Conservation (phyloP, 768 basidiomycete species). For the Dacryopinax primogenitus region DNA sequence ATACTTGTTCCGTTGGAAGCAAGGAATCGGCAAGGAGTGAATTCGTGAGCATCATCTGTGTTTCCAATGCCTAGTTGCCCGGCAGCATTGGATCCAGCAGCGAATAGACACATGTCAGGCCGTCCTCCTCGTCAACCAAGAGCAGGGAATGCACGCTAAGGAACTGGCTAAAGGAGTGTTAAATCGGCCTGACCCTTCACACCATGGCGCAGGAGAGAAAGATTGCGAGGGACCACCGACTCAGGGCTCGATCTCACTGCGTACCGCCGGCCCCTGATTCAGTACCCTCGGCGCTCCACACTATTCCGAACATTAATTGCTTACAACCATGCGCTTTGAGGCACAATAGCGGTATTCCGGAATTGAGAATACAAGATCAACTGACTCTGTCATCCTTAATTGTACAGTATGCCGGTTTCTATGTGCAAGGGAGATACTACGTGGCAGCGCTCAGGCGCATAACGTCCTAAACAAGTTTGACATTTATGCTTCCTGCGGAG, state of each 20-base stretch:
- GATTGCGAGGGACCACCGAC: neutral
- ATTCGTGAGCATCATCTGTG: conserved; percentile 31
- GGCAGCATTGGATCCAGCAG: conserved; percentile 39
- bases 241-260: conserved; percentile 1
- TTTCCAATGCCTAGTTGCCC: conserved; percentile 37
- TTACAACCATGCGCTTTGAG: no score
- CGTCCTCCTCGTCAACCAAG: neutral
- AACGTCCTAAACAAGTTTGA: neutral
- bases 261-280: neutral
- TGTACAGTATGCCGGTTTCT: neutral
- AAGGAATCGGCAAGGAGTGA: conserved; percentile 30
- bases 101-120: conserved; percentile 22
- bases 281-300: neutral
- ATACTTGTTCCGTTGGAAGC: conserved; percentile 6
- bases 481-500: neutral
- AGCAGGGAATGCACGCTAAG: neutral
- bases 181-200: neutral
- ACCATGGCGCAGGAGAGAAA: neutral
- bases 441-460: neutral
- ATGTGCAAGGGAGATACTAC: neutral
- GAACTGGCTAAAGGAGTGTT: neutral
- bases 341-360: no score
- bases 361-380: no score
- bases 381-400: neutral
- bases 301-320: neutral